Evolutionary conservation across 352 stramenopile species (phyloP).

Genomic region (Phytophthora niederhauseri): DNA sequence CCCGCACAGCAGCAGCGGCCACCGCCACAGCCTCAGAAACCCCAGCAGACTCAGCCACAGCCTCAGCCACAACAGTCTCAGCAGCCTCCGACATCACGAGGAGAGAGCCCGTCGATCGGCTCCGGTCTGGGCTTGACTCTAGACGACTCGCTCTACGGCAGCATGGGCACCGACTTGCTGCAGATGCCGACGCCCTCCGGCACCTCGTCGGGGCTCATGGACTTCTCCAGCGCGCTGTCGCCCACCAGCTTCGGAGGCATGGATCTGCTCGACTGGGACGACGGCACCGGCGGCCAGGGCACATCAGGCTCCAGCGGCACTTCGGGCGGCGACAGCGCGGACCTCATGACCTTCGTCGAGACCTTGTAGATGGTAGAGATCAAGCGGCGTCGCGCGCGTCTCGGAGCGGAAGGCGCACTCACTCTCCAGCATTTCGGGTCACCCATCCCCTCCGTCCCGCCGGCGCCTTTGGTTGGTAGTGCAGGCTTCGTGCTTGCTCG

Average conservation of each 20-base stretch:
- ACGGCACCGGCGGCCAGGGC: constrained; percentile 26
- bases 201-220: constrained; percentile 55
- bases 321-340: constrained; percentile 45
- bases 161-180: constrained; percentile 58
- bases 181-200: constrained; percentile 61
- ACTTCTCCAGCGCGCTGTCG: constrained; percentile 68
- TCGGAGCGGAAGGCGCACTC: not conserved
- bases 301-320: constrained; percentile 23
- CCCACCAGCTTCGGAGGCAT: constrained; percentile 68
- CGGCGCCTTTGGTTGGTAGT: not conserved
- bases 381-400: not conserved
- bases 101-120: constrained; percentile 53
- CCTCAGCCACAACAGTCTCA: constrained; percentile 30
- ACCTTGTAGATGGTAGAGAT: constrained; percentile 40
- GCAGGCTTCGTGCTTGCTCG: constrained; percentile 3
- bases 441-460: not conserved
- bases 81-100: constrained; percentile 31
- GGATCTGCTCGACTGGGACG: constrained; percentile 54
- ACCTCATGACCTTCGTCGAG: constrained; percentile 82
- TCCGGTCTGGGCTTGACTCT: constrained; percentile 55
- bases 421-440: not conserved
- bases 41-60: constrained; percentile 19
- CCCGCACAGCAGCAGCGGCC: constrained; percentile 37
- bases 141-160: constrained; percentile 66
- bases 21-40: constrained; percentile 29